Evolutionary conservation across 2,329 filamentous ascomycete genomes (phyloP).

Genomic region (Coleophoma cylindrospora): DNA sequence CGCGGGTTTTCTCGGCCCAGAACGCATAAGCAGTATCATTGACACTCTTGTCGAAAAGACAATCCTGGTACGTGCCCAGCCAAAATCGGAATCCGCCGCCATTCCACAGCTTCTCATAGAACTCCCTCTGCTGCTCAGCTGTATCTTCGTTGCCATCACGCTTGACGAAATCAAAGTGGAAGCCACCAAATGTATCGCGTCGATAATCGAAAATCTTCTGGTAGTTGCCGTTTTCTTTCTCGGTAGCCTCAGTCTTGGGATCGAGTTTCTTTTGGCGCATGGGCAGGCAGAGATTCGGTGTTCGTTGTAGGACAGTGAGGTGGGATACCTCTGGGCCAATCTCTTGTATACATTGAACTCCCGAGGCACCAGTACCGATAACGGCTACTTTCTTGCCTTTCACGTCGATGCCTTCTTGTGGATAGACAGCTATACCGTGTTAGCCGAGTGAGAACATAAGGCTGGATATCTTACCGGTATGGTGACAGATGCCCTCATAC

Average conservation of each 20-base stretch:
- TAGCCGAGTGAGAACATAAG: background rate
- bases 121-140: conserved; percentile 35
- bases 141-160: conserved; percentile 37
- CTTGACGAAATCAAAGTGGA: conserved; percentile 43
- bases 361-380: conserved; percentile 39
- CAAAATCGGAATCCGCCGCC: conserved; percentile 42
- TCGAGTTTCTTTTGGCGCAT: conserved; percentile 46
- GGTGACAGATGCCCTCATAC: conserved; percentile 19
- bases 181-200: conserved; percentile 42
- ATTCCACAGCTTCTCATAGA: conserved; percentile 38
- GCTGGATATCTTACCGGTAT: conserved; percentile 13
- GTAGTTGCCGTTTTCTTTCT: conserved; percentile 31
- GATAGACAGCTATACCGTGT: conserved; percentile 5
- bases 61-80: conserved; percentile 40
- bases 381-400: conserved; percentile 46
- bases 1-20: conserved; percentile 38
- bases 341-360: conserved; percentile 20
- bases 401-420: conserved; percentile 36
- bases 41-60: conserved; percentile 32
- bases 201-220: conserved; percentile 37
- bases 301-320: conserved; percentile 48
- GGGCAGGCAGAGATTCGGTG: conserved; percentile 52
- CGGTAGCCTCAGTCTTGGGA: conserved; percentile 34
- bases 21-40: conserved; percentile 43
- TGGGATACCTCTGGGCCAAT: conserved; percentile 31